Base-by-base conservation (phyloP, 2,329 filamentous ascomycete genomes). In the Microthyrium microscopicum region DNA sequence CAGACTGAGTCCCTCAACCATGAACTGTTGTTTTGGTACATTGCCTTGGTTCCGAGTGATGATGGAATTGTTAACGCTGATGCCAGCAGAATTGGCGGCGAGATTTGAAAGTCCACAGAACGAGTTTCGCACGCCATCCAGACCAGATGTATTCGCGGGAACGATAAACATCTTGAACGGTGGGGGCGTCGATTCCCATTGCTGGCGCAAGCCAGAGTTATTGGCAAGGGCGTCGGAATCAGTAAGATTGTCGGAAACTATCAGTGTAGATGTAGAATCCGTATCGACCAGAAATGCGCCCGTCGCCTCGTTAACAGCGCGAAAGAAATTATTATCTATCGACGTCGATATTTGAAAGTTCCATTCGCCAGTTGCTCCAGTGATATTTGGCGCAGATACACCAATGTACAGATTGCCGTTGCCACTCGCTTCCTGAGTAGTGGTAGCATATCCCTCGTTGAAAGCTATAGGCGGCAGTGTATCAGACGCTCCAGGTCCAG, bases 1-100 rank as follows among this genome's bases (percentile, higher is more conserved):
- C 4, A 66, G 58, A 39, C 83, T 80, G 26, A 98, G 66, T 1
- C 74, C 72, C 24, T 68, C 72, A 30, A 94, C 64, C 45, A 87
- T 83, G 51, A 98, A 93, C 46, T 93, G 83, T 51, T 92, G 77
- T 50, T 84, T 85, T 1, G 81, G 81, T 39, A 74, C 62, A 32
- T 70, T 70, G 3, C 71, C 72, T 1, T 65, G 57, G 3, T 72
- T 80, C 20, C 73, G 68, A 19, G 64, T 73, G 3, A 75, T 85
- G 63, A 92, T 79, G 39, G 53, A 58, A 20, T 55, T 51, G 29
- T 58, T 61, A 35, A 66, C 64, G 39, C 69, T 59, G 25, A 65
- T 65, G 19, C 65, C 69, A 4, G 67, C 65, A 29, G 63, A 62
- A 36, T 80, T 71, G 44, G 72, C 67, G 15, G 80, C 75, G 38